These are phyloP conservation scores for Suhomyces terraborum DNA, from an alignment of 1,139 yeast species.

Conservation along the genomic window DNA sequence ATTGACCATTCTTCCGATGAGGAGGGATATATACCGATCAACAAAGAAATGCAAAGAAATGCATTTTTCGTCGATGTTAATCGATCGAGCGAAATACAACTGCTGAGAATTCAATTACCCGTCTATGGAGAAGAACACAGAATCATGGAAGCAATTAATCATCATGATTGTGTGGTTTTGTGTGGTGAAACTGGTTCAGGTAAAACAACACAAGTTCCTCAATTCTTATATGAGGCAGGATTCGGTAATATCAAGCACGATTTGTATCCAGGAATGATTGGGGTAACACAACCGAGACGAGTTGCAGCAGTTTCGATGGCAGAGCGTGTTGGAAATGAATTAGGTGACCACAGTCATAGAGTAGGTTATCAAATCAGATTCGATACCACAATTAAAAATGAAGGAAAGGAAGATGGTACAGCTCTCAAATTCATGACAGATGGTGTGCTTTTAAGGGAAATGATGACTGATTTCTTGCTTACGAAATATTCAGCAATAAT, in stretches of 20 bases:
- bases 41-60: conserved; percentile 56
- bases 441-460: conserved; percentile 91
- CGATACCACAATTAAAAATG: conserved; percentile 68
- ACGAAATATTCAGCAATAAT: conserved; percentile 81
- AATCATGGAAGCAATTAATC: conserved; percentile 94
- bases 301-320: conserved; percentile 99
- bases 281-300: conserved; percentile 95
- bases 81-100: conserved; percentile 66
- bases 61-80: conserved; percentile 69
- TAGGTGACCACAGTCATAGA: conserved; percentile 73
- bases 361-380: conserved; percentile 94
- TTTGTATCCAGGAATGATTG: conserved; percentile 83
- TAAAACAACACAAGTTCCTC: conserved; percentile 78
- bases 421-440: conserved; percentile 96
- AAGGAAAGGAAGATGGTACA: conserved; percentile 55
- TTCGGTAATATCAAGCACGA: conserved; percentile 68
- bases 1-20: conserved; percentile 59
- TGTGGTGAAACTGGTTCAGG: conserved; percentile 95
- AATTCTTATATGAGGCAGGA: conserved; percentile 82
- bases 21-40: conserved; percentile 57
- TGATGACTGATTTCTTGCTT: conserved; percentile 82
- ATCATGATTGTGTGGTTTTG: conserved; percentile 84
- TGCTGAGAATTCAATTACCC: conserved; percentile 71
- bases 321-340: conserved; percentile 76
- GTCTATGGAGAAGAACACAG: conserved; percentile 89